Conservation (phyloP, 1,284 basidiomycete genomes). For the Macrocystidia cucumis region DNA sequence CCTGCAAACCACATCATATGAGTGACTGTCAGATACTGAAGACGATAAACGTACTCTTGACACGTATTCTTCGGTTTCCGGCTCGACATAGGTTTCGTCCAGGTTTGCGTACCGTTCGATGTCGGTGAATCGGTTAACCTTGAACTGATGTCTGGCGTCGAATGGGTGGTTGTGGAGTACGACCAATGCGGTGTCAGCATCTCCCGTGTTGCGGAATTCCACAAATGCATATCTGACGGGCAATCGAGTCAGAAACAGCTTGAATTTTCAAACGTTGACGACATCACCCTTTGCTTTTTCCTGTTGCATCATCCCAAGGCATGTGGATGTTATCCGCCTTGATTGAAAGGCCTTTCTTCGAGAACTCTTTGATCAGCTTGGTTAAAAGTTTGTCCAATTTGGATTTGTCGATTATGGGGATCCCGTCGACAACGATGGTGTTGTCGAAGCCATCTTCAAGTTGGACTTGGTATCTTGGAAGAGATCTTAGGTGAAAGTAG, state of each 20-base stretch:
- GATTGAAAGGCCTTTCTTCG: constrained; percentile 70
- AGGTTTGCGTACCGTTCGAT: constrained; percentile 82
- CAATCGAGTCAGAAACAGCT: constrained; percentile 2
- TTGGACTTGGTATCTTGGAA: constrained; percentile 69
- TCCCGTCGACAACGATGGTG: constrained; percentile 80
- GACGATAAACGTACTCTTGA: constrained; percentile 56
- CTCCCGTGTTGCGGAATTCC: constrained; percentile 77
- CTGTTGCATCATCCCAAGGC: constrained; percentile 76
- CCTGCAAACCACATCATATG: constrained; percentile 41
- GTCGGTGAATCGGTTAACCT: constrained; percentile 88
- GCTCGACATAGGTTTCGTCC: constrained; percentile 82
- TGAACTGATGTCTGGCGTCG: constrained; percentile 89
- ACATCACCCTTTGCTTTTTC: constrained; percentile 89
- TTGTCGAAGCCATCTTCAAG: constrained; percentile 84
- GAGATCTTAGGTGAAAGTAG: constrained; percentile 9
- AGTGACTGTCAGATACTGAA: too few species aligned
- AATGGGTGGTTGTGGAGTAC: constrained; percentile 86
- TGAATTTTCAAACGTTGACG: constrained; percentile 18
- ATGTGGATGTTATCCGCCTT: constrained; percentile 74
- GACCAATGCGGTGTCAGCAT: constrained; percentile 77
- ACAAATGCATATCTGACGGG: constrained; percentile 77
- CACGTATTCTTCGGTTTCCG: constrained; percentile 73
- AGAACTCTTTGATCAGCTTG: constrained; percentile 80
- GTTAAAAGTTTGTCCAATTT: constrained; percentile 74
- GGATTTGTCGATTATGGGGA: constrained; percentile 79